Base-by-base conservation (phyloP, 345 rosid genomes). In the Ceriops decandra region DNA sequence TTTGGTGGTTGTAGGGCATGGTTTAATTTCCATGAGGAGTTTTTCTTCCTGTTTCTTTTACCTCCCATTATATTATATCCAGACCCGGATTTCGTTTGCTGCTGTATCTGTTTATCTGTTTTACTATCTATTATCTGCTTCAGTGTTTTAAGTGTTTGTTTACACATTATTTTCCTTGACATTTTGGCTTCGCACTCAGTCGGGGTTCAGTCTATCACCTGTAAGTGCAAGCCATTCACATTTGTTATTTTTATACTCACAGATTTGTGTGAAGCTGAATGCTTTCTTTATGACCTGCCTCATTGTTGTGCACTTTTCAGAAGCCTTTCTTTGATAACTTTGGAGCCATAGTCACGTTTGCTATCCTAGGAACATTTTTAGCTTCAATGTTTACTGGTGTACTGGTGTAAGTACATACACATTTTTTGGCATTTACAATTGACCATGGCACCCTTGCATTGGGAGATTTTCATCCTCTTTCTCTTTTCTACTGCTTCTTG, bases 11-110 rank as follows among this genome's bases (percentile, higher is more conserved):
- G 69, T 86, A 92, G 98, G 90, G 69, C 96, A n/a, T 95, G 99
- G 98, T 95, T 95, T 82, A 92, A 95, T 79, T 95, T 95, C 76
- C 99, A 95, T 62, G 98, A 92, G 63, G 99, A 92, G 81, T 92
- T 95, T 67, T 95, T 95, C 86, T 95, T 95, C 74, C 82, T 95
- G 54, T 95, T 95, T 80, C 82, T 95, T 76, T 76, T 95, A 68
- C 99, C 99, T 42, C 99, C 99, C 47, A 95, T 95, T 46, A 95
- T 95, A 76, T 92, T 95, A 90, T 90, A 95, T 95, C 99, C 99
- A 68, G 22, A 24, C 57, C 67, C 32, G 4, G 22, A 24, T 47
- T 67, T 38, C 53, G 5, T 16, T 69, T 68, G 5, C 22, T 67
- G 38, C 35, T 60, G 35, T 27, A 30, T 22, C 13, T 59, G 57